Base-by-base conservation (phyloP, 2,329 filamentous ascomycete genomes). In the Curvularia hawaiiensis region DNA sequence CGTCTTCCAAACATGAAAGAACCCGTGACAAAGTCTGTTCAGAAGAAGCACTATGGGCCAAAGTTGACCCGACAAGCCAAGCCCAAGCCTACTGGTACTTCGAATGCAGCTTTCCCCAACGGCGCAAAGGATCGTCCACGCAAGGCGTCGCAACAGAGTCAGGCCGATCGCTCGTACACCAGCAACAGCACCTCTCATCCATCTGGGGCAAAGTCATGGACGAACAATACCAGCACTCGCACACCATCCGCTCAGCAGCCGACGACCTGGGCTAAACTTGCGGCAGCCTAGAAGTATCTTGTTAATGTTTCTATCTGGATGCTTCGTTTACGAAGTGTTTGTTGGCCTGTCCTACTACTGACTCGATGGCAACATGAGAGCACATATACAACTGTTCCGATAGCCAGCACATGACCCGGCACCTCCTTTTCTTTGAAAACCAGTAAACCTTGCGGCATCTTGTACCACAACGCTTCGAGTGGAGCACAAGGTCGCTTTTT, bases 101-200 rank as follows among this genome's bases (percentile, higher is more conserved):
- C 63, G 10, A 65, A 60, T 53, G 66, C 61, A 12, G 53, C 64
- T 22, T 50, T 67, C 46, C 54, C 56, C n/a, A 56, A 50, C 16
- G 54, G 55, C 49, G 50, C 63, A 39, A 75, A 70, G 39, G 65
- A 68, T 12, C 70, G 70, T 24, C 53, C 66, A 22, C 69, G 72
- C 26, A 75, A 75, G 55, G 61, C 69, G 9, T 70, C 72, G 16
- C 69, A 73, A 46, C 69, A 72, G 53, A 58, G 63, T 39, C 67
- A 71, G 55, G 61, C 62, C 14, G 65, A 70, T 28, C 67, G 63
- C n/a, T 60, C 69, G 8, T 67, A 63, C 50, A 66, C 48, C 52
- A 59, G 65, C 20, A 66, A 62, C 53, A 67, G 48, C 52, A 54
- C 66, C 22, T 47, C 68, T 33, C 69, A 68, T 20, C 54, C 69